Conservation (phyloP, 148 eudicot species). For the Dysphania ambrosioides region DNA sequence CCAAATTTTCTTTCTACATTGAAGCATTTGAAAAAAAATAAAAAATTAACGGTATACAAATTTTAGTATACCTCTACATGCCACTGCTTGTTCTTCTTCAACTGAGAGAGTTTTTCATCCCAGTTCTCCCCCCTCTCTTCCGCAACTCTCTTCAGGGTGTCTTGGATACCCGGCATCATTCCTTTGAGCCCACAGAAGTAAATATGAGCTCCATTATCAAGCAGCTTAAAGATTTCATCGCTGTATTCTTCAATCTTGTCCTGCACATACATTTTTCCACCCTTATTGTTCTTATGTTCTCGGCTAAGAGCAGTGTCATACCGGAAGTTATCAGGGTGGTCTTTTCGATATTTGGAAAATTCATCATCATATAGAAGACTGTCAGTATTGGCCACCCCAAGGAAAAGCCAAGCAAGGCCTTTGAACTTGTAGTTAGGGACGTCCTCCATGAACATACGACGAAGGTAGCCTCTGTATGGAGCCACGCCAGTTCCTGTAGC, state of each 20-base stretch:
- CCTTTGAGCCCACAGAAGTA: slow-evolving; percentile 94
- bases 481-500: slow-evolving; percentile 98
- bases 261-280: slow-evolving; percentile 95
- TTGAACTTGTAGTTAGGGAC: slow-evolving; percentile 68
- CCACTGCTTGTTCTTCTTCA: slow-evolving; percentile 96
- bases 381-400: slow-evolving; percentile 87
- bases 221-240: slow-evolving; percentile 73
- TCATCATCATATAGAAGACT: slow-evolving; percentile 88
- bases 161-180: slow-evolving; percentile 98
- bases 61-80: slow-evolving; percentile 88
- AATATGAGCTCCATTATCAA: slow-evolving; percentile 84
- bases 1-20: slow-evolving; percentile 19
- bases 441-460: slow-evolving; percentile 93
- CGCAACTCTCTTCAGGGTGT: slow-evolving; percentile 75
- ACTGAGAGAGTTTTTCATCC: slow-evolving; percentile 74
- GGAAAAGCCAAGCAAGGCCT: slow-evolving; percentile 95
- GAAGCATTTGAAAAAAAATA: slow-evolving; percentile 14
- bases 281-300: slow-evolving; percentile 73
- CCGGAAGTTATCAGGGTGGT: slow-evolving; percentile 72
- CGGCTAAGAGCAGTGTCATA: slow-evolving; percentile 84
- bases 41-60: neutral
- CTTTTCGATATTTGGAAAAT: slow-evolving; percentile 60
- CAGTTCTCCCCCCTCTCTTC: slow-evolving; percentile 88
- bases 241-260: slow-evolving; percentile 94
- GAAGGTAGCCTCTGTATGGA: slow-evolving; percentile 87